These are phyloP conservation scores for Xylaria arbuscula DNA, from an alignment of 2,329 filamentous ascomycete species.

Conservation along the genomic window DNA sequence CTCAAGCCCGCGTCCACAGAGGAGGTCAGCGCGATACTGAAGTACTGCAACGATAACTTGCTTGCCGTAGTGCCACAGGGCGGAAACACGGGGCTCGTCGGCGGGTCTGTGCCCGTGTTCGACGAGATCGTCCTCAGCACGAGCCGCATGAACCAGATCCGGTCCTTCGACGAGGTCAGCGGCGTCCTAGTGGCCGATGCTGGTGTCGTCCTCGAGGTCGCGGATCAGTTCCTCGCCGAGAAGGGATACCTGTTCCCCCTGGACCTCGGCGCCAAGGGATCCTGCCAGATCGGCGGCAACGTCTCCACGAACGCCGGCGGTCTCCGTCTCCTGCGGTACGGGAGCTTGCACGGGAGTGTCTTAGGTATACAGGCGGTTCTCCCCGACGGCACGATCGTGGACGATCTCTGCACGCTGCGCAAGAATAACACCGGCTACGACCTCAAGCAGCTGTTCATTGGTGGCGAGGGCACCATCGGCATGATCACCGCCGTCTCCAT, in stretches of 20 bases:
- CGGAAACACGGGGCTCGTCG: conserved; percentile 95
- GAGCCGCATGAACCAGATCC: conserved; percentile 88
- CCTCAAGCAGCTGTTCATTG: conserved; percentile 81
- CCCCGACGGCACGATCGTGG: conserved; percentile 89
- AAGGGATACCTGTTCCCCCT: conserved; percentile 91
- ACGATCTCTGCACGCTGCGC: conserved; percentile 86
- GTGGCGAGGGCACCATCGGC: conserved; percentile 92
- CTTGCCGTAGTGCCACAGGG: conserved; percentile 97
- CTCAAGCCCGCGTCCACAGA: conserved; percentile 86
- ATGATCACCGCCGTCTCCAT: conserved; percentile 93
- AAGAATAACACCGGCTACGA: conserved; percentile 99
- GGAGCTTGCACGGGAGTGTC: conserved; percentile 92
- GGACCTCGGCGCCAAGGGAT: conserved; percentile 97
- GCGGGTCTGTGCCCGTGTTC: conserved; percentile 95
- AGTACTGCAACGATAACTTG: conserved; percentile 93
- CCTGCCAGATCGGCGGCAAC: conserved; percentile 95
- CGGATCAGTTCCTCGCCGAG: conserved; percentile 86
- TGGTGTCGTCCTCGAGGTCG: conserved; percentile 89
- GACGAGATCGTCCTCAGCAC: conserved; percentile 97
- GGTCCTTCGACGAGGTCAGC: conserved; percentile 92
- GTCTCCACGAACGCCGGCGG: conserved; percentile 96
- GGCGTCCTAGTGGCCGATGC: conserved; percentile 91
- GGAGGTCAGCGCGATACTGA: conserved; percentile 89
- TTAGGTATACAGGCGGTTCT: conserved; percentile 93
- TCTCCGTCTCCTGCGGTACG: conserved; percentile 88